Percentiles rank a stretch among this genome's conserved stretches.
phyloP scores from a whole-genome alignment of 2,329 filamentous ascomycete species.

The Verticillium isaacii region DNA sequence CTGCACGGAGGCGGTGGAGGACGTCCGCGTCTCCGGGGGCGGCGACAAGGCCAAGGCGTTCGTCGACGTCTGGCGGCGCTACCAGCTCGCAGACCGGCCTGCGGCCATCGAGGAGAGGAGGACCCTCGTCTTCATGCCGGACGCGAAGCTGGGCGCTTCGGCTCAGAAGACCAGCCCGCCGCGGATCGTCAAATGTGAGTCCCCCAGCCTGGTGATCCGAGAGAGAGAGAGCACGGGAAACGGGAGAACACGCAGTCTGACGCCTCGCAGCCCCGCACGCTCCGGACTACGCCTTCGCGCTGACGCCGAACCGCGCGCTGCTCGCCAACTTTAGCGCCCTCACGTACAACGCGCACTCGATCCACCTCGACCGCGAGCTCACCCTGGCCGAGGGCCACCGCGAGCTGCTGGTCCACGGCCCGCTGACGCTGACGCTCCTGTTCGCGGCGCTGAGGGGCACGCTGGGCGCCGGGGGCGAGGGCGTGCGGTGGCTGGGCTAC shows the following conservation, averaged over 20 bases:
- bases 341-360: slow-evolving; percentile 86
- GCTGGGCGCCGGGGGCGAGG: slow-evolving; percentile 7
- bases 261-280: slow-evolving; percentile 24
- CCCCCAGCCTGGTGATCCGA: too few species aligned
- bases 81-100: slow-evolving; percentile 24
- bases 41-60: slow-evolving; percentile 36
- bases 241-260: slow-evolving; percentile 7
- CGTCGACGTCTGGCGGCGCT: slow-evolving; percentile 45
- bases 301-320: slow-evolving; percentile 64
- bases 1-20: slow-evolving; percentile 42
- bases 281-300: slow-evolving; percentile 36
- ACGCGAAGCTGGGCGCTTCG: slow-evolving; percentile 8
- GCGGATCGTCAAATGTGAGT: slow-evolving; percentile 19
- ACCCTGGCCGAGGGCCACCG: slow-evolving; percentile 69
- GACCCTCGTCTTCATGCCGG: slow-evolving; percentile 47
- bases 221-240: neutral
- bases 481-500: slow-evolving; percentile 63
- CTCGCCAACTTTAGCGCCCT: slow-evolving; percentile 90
- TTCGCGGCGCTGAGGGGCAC: slow-evolving; percentile 52
- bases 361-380: slow-evolving; percentile 76
- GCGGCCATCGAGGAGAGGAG: slow-evolving; percentile 39
- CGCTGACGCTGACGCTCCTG: slow-evolving; percentile 73
- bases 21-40: slow-evolving; percentile 27
- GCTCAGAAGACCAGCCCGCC: slow-evolving; percentile 6
- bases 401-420: slow-evolving; percentile 79